Conservation (phyloP, 441 rosid genomes). For the Adansonia grandidieri region DNA sequence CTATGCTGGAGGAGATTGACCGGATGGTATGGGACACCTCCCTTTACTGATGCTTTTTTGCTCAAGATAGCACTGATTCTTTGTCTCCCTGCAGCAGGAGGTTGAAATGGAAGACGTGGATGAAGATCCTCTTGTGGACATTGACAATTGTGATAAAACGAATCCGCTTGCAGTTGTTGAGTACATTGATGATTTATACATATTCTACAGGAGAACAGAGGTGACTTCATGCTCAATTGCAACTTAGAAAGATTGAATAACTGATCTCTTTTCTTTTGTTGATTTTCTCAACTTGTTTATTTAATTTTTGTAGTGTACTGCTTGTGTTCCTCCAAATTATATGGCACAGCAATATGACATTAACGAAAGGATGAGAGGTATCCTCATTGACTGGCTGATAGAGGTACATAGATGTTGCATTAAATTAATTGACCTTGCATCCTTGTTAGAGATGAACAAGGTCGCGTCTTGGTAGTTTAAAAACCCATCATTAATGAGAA, state of each 20-base stretch:
- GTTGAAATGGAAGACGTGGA: conserved; percentile 81
- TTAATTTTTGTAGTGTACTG: conserved; percentile 50
- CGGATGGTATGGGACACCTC: conserved; percentile 56
- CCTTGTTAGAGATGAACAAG: not conserved
- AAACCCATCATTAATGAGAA: conserved; percentile 26
- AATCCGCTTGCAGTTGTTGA: conserved; percentile 79
- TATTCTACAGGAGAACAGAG: conserved; percentile 72
- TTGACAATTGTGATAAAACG: conserved; percentile 66
- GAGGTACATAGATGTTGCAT: conserved; percentile 55
- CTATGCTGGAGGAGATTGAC: conserved; percentile 86
- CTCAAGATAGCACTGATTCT: conserved; percentile 15
- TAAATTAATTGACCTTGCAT: not conserved
- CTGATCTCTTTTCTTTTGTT: not conserved
- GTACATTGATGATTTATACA: conserved; percentile 68
- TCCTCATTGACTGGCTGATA: conserved; percentile 90
- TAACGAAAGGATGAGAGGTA: conserved; percentile 92
- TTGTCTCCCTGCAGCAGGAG: conserved; percentile 54
- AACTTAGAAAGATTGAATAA: not conserved
- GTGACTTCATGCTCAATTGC: conserved; percentile 36
- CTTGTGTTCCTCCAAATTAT: conserved; percentile 66
- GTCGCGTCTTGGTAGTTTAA: not conserved
- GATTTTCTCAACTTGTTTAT: conserved; percentile 9
- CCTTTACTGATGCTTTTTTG: not conserved
- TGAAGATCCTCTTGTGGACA: conserved; percentile 62
- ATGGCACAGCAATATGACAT: conserved; percentile 76